Percentiles rank a stretch among this genome's conserved stretches.
These are phyloP conservation scores for Amphicarpaea edgeworthii DNA, from an alignment of 306 rosid genomes.

Conservation along the genomic window DNA sequence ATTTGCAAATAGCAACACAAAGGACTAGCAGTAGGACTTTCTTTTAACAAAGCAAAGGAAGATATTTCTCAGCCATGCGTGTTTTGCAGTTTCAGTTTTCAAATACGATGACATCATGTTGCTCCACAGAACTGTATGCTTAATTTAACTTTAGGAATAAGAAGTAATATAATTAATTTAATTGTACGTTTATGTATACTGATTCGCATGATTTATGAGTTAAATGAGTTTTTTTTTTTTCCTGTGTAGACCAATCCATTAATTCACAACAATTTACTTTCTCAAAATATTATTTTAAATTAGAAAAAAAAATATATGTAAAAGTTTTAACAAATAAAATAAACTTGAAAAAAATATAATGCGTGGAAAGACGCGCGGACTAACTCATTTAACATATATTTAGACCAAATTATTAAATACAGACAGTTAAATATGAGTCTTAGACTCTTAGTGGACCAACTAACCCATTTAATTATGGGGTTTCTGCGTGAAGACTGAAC, in stretches of 20 bases:
- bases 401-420: too few relatives aligned
- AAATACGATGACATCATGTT: neutral
- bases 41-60: neutral
- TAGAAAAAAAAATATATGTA: neutral
- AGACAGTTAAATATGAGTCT: too few relatives aligned
- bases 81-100: neutral
- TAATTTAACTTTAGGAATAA: neutral
- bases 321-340: too few relatives aligned
- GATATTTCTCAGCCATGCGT: neutral
- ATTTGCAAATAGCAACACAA: neutral
- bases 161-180: neutral
- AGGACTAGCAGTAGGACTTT: neutral
- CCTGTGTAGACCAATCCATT: neutral
- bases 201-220: neutral
- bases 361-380: too few relatives aligned
- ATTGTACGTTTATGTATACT: neutral
- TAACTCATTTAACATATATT: too few relatives aligned
- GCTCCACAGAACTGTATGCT: neutral
- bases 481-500: neutral
- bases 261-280: neutral
- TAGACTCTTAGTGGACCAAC: neutral
- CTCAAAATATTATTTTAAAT: neutral
- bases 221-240: neutral
- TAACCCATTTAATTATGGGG: neutral
- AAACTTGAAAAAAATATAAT: too few relatives aligned